phyloP scores from a whole-genome alignment of 2,329 filamentous ascomycete genomes.

The Rutstroemia sp. region DNA sequence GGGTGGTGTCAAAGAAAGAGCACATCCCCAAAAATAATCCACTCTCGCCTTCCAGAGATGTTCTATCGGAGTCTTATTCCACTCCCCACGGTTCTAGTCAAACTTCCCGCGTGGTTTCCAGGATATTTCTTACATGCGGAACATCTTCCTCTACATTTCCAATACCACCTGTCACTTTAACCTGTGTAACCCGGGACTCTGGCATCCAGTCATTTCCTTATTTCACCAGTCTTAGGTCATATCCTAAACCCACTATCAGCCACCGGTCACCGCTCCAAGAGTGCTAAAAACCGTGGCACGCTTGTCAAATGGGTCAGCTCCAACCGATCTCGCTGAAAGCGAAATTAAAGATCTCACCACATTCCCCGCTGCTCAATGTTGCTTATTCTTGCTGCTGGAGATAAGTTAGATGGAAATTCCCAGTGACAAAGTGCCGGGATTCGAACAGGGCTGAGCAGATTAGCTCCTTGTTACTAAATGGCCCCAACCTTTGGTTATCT shows the following conservation, averaged over 20 bases:
- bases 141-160: neutral
- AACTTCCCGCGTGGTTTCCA: conserved; percentile 6
- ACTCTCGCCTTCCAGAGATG: too few relatives aligned
- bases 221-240: conserved; percentile 5
- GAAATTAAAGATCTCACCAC: conserved; percentile 7
- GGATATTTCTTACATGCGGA: conserved; percentile 7
- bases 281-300: neutral
- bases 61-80: neutral
- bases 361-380: neutral
- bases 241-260: conserved; percentile 1
- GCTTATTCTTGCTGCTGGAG: neutral
- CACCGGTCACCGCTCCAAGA: neutral
- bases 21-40: too few relatives aligned
- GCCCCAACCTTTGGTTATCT: too few relatives aligned
- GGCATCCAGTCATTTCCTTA: conserved; percentile 1
- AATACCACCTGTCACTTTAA: neutral
- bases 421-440: conserved; percentile 10
- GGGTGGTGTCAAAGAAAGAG: too few relatives aligned
- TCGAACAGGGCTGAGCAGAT: conserved; percentile 1
- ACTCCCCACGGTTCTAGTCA: neutral
- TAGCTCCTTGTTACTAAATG: too few relatives aligned
- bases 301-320: conserved; percentile 1
- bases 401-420: neutral
- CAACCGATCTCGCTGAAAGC: neutral
- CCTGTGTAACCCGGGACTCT: neutral